Percentiles rank a stretch among this genome's conserved stretches.
These are phyloP conservation scores for Daldinia bambusicola DNA, from an alignment of 495 filamentous ascomycete species.

Conservation along the genomic window DNA sequence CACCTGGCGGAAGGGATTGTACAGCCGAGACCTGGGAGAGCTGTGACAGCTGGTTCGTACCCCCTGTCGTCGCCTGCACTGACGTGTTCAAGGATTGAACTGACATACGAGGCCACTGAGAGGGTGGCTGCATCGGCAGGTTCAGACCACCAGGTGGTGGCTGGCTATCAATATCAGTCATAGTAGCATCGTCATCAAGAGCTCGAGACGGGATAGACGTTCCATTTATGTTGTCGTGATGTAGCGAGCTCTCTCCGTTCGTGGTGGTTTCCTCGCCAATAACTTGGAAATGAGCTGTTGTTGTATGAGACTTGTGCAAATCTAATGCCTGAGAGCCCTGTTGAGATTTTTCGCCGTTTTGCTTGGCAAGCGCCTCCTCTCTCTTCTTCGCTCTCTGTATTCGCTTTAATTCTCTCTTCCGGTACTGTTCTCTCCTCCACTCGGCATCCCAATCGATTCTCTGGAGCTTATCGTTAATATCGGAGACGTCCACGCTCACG, in stretches of 20 bases:
- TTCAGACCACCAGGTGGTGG: slow-evolving; percentile 46
- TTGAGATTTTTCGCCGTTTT: slow-evolving; percentile 43
- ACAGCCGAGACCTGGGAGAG: slow-evolving; percentile 76
- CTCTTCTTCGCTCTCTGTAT: slow-evolving; percentile 67
- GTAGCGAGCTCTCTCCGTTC: slow-evolving; percentile 62
- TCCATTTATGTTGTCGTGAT: slow-evolving; percentile 70
- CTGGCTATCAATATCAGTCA: slow-evolving; percentile 68
- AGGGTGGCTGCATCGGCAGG: slow-evolving; percentile 52
- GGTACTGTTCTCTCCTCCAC: slow-evolving; percentile 76
- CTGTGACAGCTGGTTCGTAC: slow-evolving; percentile 60
- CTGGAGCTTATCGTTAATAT: slow-evolving; percentile 70
- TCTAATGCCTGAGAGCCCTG: slow-evolving; percentile 64
- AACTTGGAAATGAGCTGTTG: slow-evolving; percentile 58
- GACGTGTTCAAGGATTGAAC: slow-evolving; percentile 45
- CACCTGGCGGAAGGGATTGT: slow-evolving; percentile 78
- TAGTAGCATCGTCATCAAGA: slow-evolving; percentile 66
- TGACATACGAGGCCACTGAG: slow-evolving; percentile 44
- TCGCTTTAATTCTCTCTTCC: slow-evolving; percentile 67
- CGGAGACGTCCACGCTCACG: slow-evolving; percentile 87
- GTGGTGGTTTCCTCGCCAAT: slow-evolving; percentile 61
- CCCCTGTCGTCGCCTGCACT: slow-evolving; percentile 49
- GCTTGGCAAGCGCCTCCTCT: slow-evolving; percentile 58
- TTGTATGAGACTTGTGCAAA: slow-evolving; percentile 58
- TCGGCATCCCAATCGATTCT: slow-evolving; percentile 61
- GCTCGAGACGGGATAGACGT: slow-evolving; percentile 66